Base-by-base conservation (phyloP, 306 rosid genomes). In the Prinsepia uniflora region DNA sequence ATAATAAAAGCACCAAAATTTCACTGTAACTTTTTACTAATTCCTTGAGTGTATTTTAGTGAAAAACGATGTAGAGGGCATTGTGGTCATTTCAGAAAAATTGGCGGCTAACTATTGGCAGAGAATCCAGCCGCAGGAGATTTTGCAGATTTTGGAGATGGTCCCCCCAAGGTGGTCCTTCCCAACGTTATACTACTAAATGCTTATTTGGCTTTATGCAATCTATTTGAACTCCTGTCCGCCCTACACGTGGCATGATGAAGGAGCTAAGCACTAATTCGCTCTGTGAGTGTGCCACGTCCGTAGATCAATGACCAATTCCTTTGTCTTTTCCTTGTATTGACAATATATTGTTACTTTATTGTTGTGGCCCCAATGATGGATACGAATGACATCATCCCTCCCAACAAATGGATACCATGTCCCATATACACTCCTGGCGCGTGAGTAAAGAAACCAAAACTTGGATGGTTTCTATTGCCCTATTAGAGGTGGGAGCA, bases 91-190 rank as follows among this genome's bases (percentile, higher is more conserved):
- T 81, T 14, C 1, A 0, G 0, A 4, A 4, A 34, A 58, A 20
- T 76, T 53, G 77, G 78, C 76, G 79, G 81, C 81, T 57, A 47
- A 42, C 40, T 4, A 17, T 63, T 24, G 78, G 73, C 50, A 81
- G 76, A 73, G 81, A 73, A 73, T 77, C 85, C 69, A 56, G 84
- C 65, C 67, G 71, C 81, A 81, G 78, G 40, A 58, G 82, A 73
- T 81, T 74, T 80, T 34, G 65, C 14, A 49, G 66, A 72, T 74
- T 70, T 73, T 18, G 48, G 50, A 5, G 49, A 52, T 59, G 80
- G 74, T 65, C 71, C 80, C 59, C 71, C 80, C 59, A 3, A 17
- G 39, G 70, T 59, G 47, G 75, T 67, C 65, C 66, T 72, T 54
- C 58, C 53, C n/a, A 7, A 6, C 22, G 12, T 4, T 10, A 19